These are phyloP conservation scores for Obba rivulosa DNA, from an alignment of 768 basidiomycete species.

Conservation along the genomic window DNA sequence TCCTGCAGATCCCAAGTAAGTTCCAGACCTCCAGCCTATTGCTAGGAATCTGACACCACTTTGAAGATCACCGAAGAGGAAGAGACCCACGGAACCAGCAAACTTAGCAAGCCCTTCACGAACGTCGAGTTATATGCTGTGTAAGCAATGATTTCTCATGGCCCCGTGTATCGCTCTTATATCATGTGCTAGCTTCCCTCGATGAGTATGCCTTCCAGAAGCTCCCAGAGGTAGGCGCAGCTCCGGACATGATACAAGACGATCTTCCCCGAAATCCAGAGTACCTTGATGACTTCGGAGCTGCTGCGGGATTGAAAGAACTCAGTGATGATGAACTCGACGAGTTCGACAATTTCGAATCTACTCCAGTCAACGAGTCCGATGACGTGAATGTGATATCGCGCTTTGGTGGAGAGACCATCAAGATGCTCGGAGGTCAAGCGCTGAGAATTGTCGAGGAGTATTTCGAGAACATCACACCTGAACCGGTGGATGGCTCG, in stretches of 20 bases:
- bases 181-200: conserved; percentile 50
- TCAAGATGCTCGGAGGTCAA: conserved; percentile 63
- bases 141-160: conserved; percentile 12
- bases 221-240: conserved; percentile 69
- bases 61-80: conserved; percentile 8
- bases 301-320: conserved; percentile 71
- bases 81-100: conserved; percentile 11
- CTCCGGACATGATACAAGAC: conserved; percentile 86
- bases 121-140: conserved; percentile 18
- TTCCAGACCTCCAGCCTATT: no score
- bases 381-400: conserved; percentile 43
- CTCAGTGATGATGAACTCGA: conserved; percentile 69
- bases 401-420: conserved; percentile 76
- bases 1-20: no score
- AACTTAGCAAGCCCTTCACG: conserved; percentile 6
- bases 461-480: conserved; percentile 62
- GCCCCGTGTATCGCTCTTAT: background rate
- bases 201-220: conserved; percentile 79
- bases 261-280: conserved; percentile 87
- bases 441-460: conserved; percentile 69
- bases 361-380: conserved; percentile 8
- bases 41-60: background rate
- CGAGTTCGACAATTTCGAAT: conserved; percentile 24
- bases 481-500: conserved; percentile 42
- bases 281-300: conserved; percentile 79